These are phyloP conservation scores for Fragilariopsis cylindrus DNA, from an alignment of 108 stramenopile species.

Conservation along the genomic window DNA sequence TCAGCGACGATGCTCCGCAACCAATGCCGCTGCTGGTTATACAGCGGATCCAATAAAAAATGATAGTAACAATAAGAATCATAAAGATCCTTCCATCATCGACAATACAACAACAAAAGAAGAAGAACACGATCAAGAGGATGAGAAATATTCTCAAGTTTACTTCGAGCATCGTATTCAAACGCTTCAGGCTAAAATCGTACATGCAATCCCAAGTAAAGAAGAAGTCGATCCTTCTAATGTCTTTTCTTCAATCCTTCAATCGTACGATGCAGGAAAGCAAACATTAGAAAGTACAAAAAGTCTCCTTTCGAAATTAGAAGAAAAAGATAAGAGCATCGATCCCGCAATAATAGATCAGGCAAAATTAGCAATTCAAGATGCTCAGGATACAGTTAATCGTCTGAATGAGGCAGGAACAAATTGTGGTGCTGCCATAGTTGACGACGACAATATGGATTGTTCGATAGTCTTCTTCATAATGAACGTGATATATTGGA, in stretches of 20 bases:
- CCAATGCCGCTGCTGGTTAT: no score
- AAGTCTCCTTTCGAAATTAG: neutral
- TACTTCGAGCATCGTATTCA: slow-evolving; percentile 27
- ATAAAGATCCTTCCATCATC: no score
- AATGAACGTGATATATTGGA: slow-evolving; percentile 18
- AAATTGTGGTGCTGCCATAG: slow-evolving; percentile 1
- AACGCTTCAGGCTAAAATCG: slow-evolving; percentile 10
- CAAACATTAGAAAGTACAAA: slow-evolving; percentile 13
- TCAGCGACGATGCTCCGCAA: no score
- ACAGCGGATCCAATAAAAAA: no score
- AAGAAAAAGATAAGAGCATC: slow-evolving; percentile 20
- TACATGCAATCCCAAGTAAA: slow-evolving; percentile 6
- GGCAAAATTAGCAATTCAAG: slow-evolving; percentile 13
- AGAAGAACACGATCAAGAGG: no score
- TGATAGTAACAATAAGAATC: no score
- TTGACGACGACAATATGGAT: neutral
- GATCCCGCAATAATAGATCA: slow-evolving; percentile 12
- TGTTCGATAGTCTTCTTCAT: neutral
- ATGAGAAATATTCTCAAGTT: slow-evolving; percentile 29
- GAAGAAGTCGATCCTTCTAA: neutral
- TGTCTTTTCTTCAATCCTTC: slow-evolving; percentile 20
- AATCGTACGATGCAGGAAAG: slow-evolving; percentile 1
- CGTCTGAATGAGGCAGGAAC: neutral
- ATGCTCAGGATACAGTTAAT: neutral
- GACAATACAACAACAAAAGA: no score